phyloP scores from a whole-genome alignment of 2,329 filamentous ascomycete genomes.

The Davidsoniella neocaledoniae region DNA sequence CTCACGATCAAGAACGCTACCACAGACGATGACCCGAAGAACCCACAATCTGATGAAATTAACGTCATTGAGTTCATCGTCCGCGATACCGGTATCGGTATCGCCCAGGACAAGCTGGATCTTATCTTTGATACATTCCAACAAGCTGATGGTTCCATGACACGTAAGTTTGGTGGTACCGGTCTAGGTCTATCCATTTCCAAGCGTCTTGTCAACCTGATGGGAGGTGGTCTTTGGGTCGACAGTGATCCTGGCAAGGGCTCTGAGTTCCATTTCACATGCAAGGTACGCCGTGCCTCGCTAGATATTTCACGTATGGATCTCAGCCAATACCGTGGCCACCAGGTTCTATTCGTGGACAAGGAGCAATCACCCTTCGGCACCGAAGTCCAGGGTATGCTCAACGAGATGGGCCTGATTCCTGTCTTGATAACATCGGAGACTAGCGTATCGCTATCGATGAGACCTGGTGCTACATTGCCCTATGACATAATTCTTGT shows the following conservation, averaged over 20 bases:
- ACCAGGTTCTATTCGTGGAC: constrained; percentile 88
- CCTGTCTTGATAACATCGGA: constrained; percentile 74
- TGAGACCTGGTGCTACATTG: constrained; percentile 37
- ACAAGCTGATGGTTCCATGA: constrained; percentile 93
- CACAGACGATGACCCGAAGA: constrained; percentile 33
- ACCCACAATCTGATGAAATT: constrained; percentile 29
- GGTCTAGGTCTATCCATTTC: constrained; percentile 90
- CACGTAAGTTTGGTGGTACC: constrained; percentile 86
- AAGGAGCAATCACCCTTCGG: constrained; percentile 68
- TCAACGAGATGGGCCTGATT: constrained; percentile 60
- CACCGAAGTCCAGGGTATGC: constrained; percentile 59
- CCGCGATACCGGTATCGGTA: constrained; percentile 90
- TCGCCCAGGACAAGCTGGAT: constrained; percentile 85
- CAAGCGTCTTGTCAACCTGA: constrained; percentile 82
- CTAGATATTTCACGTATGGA: constrained; percentile 63
- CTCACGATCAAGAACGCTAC: constrained; percentile 52
- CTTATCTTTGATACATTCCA: constrained; percentile 99
- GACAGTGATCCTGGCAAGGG: constrained; percentile 82
- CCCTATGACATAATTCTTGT: constrained; percentile 92
- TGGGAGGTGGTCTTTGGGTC: constrained; percentile 95
- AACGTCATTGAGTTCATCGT: constrained; percentile 94
- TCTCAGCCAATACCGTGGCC: constrained; percentile 77
- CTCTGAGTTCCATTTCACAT: constrained; percentile 94
- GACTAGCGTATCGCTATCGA: constrained; percentile 42
- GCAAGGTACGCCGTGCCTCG: constrained; percentile 68